Percentiles rank a stretch among this genome's conserved stretches.
Conservation (phyloP, 345 rosid species). For the Kernera saxatilis region DNA sequence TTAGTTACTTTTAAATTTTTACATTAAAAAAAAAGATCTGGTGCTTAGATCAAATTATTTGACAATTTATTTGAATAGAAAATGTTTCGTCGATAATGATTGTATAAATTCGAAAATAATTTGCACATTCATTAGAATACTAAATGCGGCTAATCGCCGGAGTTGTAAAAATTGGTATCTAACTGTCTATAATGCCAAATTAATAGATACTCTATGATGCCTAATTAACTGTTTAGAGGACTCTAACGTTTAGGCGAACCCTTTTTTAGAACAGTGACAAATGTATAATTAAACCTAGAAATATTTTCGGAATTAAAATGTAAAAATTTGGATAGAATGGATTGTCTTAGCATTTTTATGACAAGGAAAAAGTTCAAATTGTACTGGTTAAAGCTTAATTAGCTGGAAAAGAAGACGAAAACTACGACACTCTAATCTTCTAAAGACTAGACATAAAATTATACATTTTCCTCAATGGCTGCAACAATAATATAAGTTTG, state of each 20-base stretch:
- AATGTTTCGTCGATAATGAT: background rate
- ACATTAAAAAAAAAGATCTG: background rate
- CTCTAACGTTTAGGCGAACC: background rate
- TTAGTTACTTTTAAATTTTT: background rate
- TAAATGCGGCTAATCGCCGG: background rate
- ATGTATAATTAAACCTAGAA: background rate
- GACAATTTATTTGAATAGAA: background rate
- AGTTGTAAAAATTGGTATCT: background rate
- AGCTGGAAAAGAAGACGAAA: background rate
- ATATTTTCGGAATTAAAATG: background rate
- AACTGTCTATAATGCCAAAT: background rate
- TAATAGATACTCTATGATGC: background rate
- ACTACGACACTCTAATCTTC: background rate
- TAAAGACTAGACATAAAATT: slow-evolving; percentile 1
- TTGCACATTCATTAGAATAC: background rate
- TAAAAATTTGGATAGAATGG: background rate
- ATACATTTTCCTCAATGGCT: slow-evolving; percentile 19
- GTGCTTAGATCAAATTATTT: background rate
- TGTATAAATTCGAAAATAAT: background rate
- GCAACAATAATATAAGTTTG: slow-evolving; percentile 1
- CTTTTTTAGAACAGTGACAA: background rate
- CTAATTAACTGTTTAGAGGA: background rate
- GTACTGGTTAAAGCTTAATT: background rate
- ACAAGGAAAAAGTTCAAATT: background rate
- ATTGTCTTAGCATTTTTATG: background rate